Evolutionary conservation across 371 early-diverging fungal genomes (phyloP).

Genomic region (Mortierella sp.): DNA sequence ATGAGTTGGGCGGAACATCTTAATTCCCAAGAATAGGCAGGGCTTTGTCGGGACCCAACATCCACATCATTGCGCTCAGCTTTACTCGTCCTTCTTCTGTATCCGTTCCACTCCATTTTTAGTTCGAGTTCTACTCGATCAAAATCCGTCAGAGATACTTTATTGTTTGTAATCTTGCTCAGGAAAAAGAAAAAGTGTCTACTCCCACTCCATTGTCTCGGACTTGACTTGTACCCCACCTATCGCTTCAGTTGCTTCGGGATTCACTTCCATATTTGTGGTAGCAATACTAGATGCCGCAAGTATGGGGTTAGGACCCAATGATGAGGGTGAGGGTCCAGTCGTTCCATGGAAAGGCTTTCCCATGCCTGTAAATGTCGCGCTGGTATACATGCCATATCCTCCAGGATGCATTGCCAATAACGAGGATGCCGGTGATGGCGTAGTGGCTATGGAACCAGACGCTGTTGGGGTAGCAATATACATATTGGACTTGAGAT

Average conservation of each 20-base stretch:
- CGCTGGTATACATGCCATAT: constrained; percentile 34
- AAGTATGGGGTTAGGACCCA: too few relatives aligned
- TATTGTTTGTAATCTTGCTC: too few relatives aligned
- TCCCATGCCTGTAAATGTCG: constrained; percentile 37
- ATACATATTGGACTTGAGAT: constrained; percentile 38
- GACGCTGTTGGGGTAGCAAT: constrained; percentile 1
- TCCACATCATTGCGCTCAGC: too few relatives aligned
- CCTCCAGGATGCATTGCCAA: constrained; percentile 42
- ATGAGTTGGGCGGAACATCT: too few relatives aligned
- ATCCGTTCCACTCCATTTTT: too few relatives aligned
- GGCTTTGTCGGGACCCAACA: too few relatives aligned
- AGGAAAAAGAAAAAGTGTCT: too few relatives aligned
- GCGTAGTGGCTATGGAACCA: constrained; percentile 6
- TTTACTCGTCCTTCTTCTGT: too few relatives aligned
- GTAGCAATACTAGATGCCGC: not conserved
- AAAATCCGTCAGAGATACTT: too few relatives aligned
- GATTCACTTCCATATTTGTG: not conserved
- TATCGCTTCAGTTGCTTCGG: not conserved
- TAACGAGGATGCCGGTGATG: constrained; percentile 6
- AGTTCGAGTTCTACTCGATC: too few relatives aligned
- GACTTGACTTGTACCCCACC: constrained; percentile 32
- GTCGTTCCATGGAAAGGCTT: constrained; percentile 14
- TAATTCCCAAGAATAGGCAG: too few relatives aligned
- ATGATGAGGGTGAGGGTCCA: not conserved
- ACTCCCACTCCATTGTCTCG: constrained; percentile 48